Base-by-base conservation (phyloP, 768 basidiomycete species). In the Leccinum barrowsii region DNA sequence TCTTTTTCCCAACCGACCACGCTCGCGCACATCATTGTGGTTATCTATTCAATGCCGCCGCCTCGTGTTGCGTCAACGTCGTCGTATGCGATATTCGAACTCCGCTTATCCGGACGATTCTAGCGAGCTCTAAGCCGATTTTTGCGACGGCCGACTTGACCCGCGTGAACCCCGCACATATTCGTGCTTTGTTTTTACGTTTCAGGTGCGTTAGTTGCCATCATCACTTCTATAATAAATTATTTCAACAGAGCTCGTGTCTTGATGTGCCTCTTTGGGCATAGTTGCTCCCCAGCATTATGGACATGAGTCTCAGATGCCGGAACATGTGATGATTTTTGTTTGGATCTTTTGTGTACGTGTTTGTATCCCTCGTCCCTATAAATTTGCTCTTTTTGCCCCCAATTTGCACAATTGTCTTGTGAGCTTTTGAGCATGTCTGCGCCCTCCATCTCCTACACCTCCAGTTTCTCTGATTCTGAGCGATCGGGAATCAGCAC, bases 351-450 rank as follows among this genome's bases (percentile, higher is more conserved):
- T 57, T 55, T 55, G 52, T 69, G 59, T 67, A 64, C 55, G 54
- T 69, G 52, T 67, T 69, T 67, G 67, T 68, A 61, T 56, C n/a
- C n/a, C 42, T 57, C 6, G 53, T 35, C 28, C 15, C 22, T 72
- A 72, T 72, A 72, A 73, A 72, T 59, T 60, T 42, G 24, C 44
- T 13, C 52, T 68, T 67, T 56, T 53, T 22, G 48, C 56, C 1
- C 50, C 55, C 56, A 34, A 48, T 19, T 6, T 15, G 42, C 28
- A 37, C 32, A 21, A 19, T n/a, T 55, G 30, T 59, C 47, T 49
- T 30, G 59, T 32, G 54, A 50, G 34, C 32, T 19, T 47, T 54
- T 52, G 44, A 61, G 12, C 56, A 72, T 74, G 72, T 53, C 56
- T 42, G 21, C 47, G 6, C 37, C 46, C n/a, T 59, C 72, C 7